A percentile compares a stretch with the other conserved stretches of the same genome.
These are phyloP conservation scores for Lichina pygmaea DNA, from an alignment of 495 filamentous ascomycete species.

Conservation along the genomic window DNA sequence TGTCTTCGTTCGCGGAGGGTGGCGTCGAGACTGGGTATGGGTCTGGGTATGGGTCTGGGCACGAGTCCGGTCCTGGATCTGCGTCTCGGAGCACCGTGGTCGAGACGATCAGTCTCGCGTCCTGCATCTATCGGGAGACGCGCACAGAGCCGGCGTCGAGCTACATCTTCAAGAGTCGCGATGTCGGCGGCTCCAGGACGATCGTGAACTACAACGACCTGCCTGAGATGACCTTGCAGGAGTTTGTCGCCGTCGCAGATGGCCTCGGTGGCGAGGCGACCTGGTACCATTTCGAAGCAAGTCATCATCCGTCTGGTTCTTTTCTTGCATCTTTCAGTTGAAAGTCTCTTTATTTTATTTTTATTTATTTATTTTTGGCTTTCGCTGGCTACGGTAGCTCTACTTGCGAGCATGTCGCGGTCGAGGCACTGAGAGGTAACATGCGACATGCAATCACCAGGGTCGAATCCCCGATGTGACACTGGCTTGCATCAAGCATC, in stretches of 20 bases:
- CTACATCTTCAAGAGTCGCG: conserved; percentile 38
- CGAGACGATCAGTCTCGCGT: conserved; percentile 17
- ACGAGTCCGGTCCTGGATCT: no score
- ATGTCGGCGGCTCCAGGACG: conserved; percentile 27
- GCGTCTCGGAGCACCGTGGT: no score
- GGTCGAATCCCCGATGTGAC: conserved; percentile 38
- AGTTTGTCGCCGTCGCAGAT: conserved; percentile 19
- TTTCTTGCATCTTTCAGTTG: no score
- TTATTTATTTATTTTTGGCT: no score
- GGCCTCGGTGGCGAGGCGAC: conserved; percentile 8
- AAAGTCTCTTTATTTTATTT: no score
- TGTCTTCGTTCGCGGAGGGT: conserved; percentile 12
- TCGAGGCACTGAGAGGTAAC: no score
- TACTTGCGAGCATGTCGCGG: no score
- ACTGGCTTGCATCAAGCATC: conserved; percentile 29
- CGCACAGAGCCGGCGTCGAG: conserved; percentile 33
- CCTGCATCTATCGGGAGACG: conserved; percentile 30
- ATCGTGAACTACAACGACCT: conserved; percentile 44
- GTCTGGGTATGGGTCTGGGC: no score
- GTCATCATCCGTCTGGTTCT: conserved; percentile 7
- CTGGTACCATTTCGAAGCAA: conserved; percentile 55
- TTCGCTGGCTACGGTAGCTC: no score
- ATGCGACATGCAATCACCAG: conserved; percentile 11
- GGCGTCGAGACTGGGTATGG: no score
- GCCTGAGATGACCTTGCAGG: conserved; percentile 31